Conservation (phyloP, 805 yeast species). For the Spathaspora boniae region DNA sequence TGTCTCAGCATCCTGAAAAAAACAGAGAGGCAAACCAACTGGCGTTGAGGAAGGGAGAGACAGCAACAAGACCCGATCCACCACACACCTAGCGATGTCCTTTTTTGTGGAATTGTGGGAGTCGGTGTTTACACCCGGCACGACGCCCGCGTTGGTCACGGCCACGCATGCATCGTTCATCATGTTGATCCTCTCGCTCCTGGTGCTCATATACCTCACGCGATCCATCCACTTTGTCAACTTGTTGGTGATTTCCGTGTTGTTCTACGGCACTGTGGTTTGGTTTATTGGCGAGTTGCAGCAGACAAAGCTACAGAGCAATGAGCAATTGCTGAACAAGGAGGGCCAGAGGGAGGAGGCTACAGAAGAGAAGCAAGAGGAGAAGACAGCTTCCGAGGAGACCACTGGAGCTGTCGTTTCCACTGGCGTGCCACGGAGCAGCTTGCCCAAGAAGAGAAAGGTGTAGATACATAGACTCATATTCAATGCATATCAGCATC, state of each 20-base stretch:
- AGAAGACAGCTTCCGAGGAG: conserved; percentile 2
- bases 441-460: conserved; percentile 17
- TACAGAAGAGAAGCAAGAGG: conserved; percentile 5
- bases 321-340: conserved; percentile 34
- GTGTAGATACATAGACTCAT: conserved; percentile 8
- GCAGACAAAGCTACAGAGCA: conserved; percentile 42
- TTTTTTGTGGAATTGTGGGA: conserved; percentile 78
- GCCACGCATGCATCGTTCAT: conserved; percentile 87
- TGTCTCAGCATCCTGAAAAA: neutral
- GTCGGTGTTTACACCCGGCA: conserved; percentile 88
- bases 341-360: conserved; percentile 16
- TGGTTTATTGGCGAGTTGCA: conserved; percentile 83
- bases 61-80: neutral
- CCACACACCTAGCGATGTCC: conserved; percentile 2
- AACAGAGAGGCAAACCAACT: conserved; percentile 1
- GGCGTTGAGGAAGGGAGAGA: neutral
- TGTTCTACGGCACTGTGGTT: conserved; percentile 74
- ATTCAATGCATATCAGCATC: neutral
- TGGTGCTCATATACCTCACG: conserved; percentile 56
- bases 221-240: conserved; percentile 65
- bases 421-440: conserved; percentile 1
- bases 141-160: conserved; percentile 80
- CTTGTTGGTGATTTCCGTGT: conserved; percentile 51
- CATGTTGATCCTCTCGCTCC: conserved; percentile 55
- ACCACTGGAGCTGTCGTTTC: neutral